Evolutionary conservation across 768 basidiomycete genomes (phyloP), one percentile per base, ranked within the genome.

Genomic region (Solioccasus polychromus): DNA sequence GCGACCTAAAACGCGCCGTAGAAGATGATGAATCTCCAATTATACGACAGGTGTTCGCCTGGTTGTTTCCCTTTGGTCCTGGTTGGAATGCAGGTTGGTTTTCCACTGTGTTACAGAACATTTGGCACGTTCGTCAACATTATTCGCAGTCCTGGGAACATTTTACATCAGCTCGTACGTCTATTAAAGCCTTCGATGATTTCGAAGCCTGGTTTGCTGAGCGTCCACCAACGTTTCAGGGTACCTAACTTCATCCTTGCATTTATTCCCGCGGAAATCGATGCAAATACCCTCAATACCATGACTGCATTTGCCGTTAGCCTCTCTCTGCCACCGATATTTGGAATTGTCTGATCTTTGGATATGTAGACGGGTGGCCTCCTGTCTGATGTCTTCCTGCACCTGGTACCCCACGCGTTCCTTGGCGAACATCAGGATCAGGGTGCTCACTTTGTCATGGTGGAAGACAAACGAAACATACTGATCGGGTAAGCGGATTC

Each of bases 111-210:
- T 18, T 42, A 39, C 29, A 37, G 45, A 15, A 23, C 39, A 22
- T 17, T 32, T 35, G 37, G 38, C 57, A 47, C 58, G 42, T 53
- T 58, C 50, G 45, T 62, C 38, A 63, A 54, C 25, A 37, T 50
- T 48, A 43, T 28, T 42, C 36, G 24, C 53, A 79, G 80, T 96
- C 45, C 74, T 94, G 23, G 92, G 88, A 51, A 94, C 92, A 17
- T 92, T 94, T 74, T 94, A 94, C 73, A 94, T 94, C 69, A 92
- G 89, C 75, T 94, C 91, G 92, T 93, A 64, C 61, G 89, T 78
- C 50, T 42, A 42, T 49, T 51, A 32, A 35, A 15, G 46, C 42
- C 40, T 32, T 40, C 22, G 44, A 31, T 35, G 47, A 36, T 47
- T 48, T 51, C 47, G 45, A 48, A 54, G 49, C 51, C 45, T 42